Base-by-base conservation (phyloP, 108 stramenopile species). In the Cyclotella kingstonii region DNA sequence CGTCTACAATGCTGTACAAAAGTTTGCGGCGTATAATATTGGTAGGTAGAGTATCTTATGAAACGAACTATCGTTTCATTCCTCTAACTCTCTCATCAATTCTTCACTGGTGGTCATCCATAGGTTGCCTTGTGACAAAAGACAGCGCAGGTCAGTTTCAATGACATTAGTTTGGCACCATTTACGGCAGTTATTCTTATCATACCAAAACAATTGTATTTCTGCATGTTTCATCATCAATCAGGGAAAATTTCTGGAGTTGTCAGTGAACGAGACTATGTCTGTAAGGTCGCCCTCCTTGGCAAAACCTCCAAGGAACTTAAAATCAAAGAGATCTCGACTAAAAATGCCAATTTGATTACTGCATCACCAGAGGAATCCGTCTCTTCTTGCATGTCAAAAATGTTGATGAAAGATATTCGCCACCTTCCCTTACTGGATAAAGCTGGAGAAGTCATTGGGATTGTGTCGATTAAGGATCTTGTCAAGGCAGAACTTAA, bases 1-100 rank as follows among this genome's bases (percentile, higher is more conserved):
- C 6, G 92, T 95, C n/a, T 90, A 86, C 65, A 93, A 94, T 36
- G 93, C 90, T 22, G 89, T 94, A 14, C 95, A 94, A 65, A 83
- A 87, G 57, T 93, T 96, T 72, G 90, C 92, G 23, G 94, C 92
- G 21, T 89, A 78, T 79, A 93, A 83, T 73, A 79, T 83, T 31
- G 86, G 84, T 21, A 14, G 12, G 49, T 50, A 12, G 28, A 27
- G n/a, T 1, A 5, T 15, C n/a, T n/a, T n/a, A n/a, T n/a, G n/a
- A n/a, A n/a, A n/a, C n/a, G n/a, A n/a, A n/a, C n/a, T n/a, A n/a
- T n/a, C n/a, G n/a, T n/a, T n/a, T n/a, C n/a, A n/a, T n/a, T n/a
- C n/a, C n/a, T n/a, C n/a, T n/a, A n/a, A n/a, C n/a, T n/a, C n/a
- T n/a, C n/a, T n/a, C n/a, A n/a, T 22, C 5, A 8, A 17, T 46